Percentiles rank a stretch among this genome's conserved stretches.
These are phyloP conservation scores for Tripterygium wilfordii DNA, from an alignment of 177 flowering plant species.

Conservation along the genomic window DNA sequence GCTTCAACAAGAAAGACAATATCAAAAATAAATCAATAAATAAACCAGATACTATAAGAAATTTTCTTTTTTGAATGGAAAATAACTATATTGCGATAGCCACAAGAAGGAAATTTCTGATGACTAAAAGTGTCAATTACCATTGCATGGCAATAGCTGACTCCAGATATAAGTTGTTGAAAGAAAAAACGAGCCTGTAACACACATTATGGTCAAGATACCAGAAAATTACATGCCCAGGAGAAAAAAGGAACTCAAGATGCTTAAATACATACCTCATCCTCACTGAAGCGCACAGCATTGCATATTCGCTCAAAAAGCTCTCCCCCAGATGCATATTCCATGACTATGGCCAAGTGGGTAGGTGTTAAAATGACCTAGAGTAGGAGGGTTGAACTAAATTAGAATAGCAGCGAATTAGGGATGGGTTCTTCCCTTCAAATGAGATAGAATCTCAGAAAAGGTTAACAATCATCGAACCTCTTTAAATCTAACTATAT, in stretches of 20 bases:
- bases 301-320: conserved; percentile 52
- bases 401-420: too few species aligned
- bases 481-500: conserved; percentile 56
- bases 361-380: conserved; percentile 62
- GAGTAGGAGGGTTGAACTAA: too few species aligned
- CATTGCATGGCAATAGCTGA: conserved; percentile 66
- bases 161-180: conserved; percentile 67
- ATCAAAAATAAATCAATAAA: neutral
- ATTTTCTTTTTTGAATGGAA: too few species aligned
- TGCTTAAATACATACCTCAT: conserved; percentile 53
- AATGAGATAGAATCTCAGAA: neutral
- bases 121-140: conserved; percentile 19
- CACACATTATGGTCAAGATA: neutral
- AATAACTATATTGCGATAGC: neutral
- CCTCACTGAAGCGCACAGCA: conserved; percentile 54
- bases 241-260: neutral
- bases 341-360: conserved; percentile 69
- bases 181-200: conserved; percentile 64
- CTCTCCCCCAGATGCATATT: conserved; percentile 69
- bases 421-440: too few species aligned
- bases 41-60: neutral
- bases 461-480: conserved; percentile 11
- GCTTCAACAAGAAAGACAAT: conserved; percentile 29
- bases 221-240: neutral
- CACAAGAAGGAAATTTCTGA: neutral